phyloP scores from a whole-genome alignment of 2,329 filamentous ascomycete species.

The Domatiomyces catenatus region DNA sequence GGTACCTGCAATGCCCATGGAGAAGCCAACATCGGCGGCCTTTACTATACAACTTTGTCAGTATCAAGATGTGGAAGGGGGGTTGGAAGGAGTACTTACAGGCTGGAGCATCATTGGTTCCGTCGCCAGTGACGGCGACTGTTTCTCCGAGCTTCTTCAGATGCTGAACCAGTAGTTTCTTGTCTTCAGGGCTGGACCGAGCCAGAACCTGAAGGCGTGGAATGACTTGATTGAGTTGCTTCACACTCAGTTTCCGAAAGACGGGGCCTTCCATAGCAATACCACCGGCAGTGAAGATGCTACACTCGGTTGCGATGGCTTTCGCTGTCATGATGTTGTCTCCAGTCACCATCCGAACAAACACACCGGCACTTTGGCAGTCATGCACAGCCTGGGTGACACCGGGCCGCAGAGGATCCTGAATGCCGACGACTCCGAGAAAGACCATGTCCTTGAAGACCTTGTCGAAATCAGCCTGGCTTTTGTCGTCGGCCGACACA shows the following conservation, averaged over 20 bases:
- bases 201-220: slow-evolving; percentile 57
- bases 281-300: slow-evolving; percentile 53
- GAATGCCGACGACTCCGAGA: slow-evolving; percentile 60
- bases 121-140: slow-evolving; percentile 69
- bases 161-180: slow-evolving; percentile 55
- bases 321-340: slow-evolving; percentile 68
- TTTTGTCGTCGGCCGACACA: slow-evolving; percentile 40
- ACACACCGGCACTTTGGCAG: slow-evolving; percentile 61
- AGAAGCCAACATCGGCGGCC: slow-evolving; percentile 68
- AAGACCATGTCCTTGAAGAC: slow-evolving; percentile 54
- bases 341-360: slow-evolving; percentile 73
- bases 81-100: not conserved
- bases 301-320: slow-evolving; percentile 64
- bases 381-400: slow-evolving; percentile 58
- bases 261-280: slow-evolving; percentile 64
- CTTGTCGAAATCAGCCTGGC: slow-evolving; percentile 49
- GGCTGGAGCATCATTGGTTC: slow-evolving; percentile 69
- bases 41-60: slow-evolving; percentile 35
- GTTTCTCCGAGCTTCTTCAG: slow-evolving; percentile 60
- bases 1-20: slow-evolving; percentile 71
- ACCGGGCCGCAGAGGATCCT: slow-evolving; percentile 61
- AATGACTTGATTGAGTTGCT: slow-evolving; percentile 51
- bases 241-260: slow-evolving; percentile 55
- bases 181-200: slow-evolving; percentile 60
- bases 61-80: too few relatives aligned